These are phyloP conservation scores for Aureobasidium sp. DNA, from an alignment of 2,329 filamentous ascomycete genomes.

Conservation along the genomic window DNA sequence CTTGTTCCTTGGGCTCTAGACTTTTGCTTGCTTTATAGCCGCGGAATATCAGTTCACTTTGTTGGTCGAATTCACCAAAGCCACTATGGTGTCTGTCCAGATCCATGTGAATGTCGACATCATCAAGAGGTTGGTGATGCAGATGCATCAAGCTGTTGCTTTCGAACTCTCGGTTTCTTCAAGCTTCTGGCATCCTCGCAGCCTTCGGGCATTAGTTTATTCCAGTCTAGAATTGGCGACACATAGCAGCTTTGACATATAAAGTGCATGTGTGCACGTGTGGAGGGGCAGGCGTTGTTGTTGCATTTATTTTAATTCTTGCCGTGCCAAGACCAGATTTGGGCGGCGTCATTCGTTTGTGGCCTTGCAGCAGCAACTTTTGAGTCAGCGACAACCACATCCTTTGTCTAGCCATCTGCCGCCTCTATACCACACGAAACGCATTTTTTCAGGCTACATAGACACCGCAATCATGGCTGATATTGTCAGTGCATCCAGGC, in stretches of 20 bases:
- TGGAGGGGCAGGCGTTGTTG: not conserved
- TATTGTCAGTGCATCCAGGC: slow-evolving; percentile 25
- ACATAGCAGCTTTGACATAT: not conserved
- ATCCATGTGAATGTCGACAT: not conserved
- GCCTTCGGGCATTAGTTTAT: not conserved
- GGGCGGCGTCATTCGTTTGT: slow-evolving; percentile 11
- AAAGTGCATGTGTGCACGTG: not conserved
- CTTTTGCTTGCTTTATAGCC: not conserved
- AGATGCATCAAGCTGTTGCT: not conserved
- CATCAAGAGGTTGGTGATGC: not conserved
- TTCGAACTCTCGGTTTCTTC: not conserved
- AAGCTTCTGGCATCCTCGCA: not conserved
- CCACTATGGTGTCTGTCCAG: not conserved
- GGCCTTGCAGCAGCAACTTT: slow-evolving; percentile 10
- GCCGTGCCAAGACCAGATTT: not conserved
- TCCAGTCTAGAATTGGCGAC: not conserved
- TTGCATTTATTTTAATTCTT: not conserved
- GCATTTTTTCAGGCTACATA: not conserved
- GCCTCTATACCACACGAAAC: not conserved
- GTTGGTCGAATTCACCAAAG: not conserved
- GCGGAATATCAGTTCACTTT: not conserved
- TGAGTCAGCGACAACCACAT: not conserved
- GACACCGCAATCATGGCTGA: slow-evolving; percentile 48
- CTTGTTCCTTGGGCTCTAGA: not conserved
- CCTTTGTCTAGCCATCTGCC: not conserved